phyloP scores from a whole-genome alignment of 768 basidiomycete species.

The Termitomyces sp. region DNA sequence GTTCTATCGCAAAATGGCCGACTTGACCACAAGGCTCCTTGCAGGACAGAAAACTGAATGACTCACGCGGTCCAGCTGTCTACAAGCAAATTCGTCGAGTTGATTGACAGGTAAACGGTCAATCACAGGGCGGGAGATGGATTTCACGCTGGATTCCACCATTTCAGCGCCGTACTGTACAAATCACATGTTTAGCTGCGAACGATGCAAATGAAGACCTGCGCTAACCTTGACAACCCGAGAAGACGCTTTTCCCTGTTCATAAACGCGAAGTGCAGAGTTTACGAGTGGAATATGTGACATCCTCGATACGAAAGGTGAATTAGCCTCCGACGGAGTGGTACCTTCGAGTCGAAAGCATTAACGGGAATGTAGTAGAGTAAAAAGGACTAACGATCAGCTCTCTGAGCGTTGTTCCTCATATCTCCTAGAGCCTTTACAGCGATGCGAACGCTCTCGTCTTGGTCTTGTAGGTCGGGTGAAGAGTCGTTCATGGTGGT shows the following conservation, averaged over 20 bases:
- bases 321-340: constrained; percentile 15
- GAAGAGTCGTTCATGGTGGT: constrained; percentile 14
- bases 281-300: constrained; percentile 68
- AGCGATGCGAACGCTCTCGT: constrained; percentile 77
- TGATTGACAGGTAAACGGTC: constrained; percentile 70
- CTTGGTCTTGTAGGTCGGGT: constrained; percentile 38
- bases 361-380: neutral
- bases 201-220: neutral
- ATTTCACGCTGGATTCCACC: constrained; percentile 79
- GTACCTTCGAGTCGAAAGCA: constrained; percentile 4
- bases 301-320: constrained; percentile 44
- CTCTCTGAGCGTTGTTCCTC: constrained; percentile 41
- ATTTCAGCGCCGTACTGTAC: constrained; percentile 79
- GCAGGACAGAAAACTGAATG: neutral
- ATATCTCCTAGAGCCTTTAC: constrained; percentile 74
- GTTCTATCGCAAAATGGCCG: neutral
- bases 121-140: constrained; percentile 77
- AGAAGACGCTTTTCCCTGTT: constrained; percentile 78
- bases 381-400: constrained; percentile 6
- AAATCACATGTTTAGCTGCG: constrained; percentile 16
- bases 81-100: constrained; percentile 83
- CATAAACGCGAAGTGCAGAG: constrained; percentile 68
- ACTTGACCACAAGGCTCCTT: neutral
- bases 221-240: constrained; percentile 73
- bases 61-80: constrained; percentile 79